Evolutionary conservation across 2,329 filamentous ascomycete species (phyloP).

Genomic region (Venturia asperata): DNA sequence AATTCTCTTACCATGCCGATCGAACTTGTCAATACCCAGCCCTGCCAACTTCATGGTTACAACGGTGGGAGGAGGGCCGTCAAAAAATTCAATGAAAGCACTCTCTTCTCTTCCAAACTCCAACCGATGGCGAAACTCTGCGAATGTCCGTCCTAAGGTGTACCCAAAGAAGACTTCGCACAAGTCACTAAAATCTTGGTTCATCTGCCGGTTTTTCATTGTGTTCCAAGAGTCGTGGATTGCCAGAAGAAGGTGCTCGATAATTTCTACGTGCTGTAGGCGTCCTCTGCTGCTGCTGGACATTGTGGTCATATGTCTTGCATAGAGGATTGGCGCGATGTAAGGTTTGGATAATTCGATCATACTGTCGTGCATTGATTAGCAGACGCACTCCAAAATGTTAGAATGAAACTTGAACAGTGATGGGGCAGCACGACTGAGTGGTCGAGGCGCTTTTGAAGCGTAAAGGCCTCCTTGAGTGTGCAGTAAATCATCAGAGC

Average conservation of each 20-base stretch:
- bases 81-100: slow-evolving; percentile 11
- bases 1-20: not conserved
- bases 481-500: not conserved
- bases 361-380: not conserved
- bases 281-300: not conserved
- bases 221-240: not conserved
- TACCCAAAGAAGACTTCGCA: slow-evolving; percentile 5
- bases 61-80: not conserved
- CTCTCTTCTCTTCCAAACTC: not conserved
- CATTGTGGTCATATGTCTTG: not conserved
- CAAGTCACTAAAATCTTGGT: not conserved
- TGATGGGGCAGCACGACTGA: too few species aligned
- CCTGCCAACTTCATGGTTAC: not conserved
- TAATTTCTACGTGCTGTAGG: not conserved
- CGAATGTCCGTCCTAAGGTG: not conserved
- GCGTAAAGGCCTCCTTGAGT: not conserved
- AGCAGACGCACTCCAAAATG: not conserved
- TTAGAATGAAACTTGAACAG: not conserved
- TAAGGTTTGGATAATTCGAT: not conserved
- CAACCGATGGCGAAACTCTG: not conserved
- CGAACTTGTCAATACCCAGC: not conserved
- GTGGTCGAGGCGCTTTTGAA: too few species aligned
- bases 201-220: not conserved
- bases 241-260: not conserved
- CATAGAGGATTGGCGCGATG: not conserved